Percentiles rank a stretch among this genome's conserved stretches.
Conservation (phyloP, 2,329 filamentous ascomycete species). For the Huntiella decipiens region DNA sequence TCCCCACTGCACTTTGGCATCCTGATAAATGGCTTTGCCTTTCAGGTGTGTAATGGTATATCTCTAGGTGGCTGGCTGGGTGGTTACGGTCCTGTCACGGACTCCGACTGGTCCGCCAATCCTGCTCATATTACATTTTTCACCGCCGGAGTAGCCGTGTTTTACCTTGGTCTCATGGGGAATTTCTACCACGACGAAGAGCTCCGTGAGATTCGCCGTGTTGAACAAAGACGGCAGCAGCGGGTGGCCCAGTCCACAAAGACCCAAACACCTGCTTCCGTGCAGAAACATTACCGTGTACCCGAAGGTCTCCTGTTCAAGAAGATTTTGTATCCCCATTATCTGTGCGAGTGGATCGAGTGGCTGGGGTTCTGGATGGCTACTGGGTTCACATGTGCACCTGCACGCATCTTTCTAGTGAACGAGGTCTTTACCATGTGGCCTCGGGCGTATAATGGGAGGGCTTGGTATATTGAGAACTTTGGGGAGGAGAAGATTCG, state of each 20-base stretch:
- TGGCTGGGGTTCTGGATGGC: constrained; percentile 80
- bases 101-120: constrained; percentile 26
- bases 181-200: constrained; percentile 87
- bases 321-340: constrained; percentile 77
- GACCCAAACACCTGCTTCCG: constrained; percentile 20
- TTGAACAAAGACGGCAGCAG: constrained; percentile 38
- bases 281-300: constrained; percentile 72
- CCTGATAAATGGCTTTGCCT: constrained; percentile 42
- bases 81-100: constrained; percentile 54
- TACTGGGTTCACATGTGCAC: constrained; percentile 45
- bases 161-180: constrained; percentile 53
- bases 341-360: constrained; percentile 92
- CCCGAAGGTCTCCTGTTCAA: constrained; percentile 69
- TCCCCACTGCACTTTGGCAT: constrained; percentile 64
- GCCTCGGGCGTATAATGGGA: constrained; percentile 63
- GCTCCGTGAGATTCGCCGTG: constrained; percentile 65
- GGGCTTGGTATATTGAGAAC: constrained; percentile 67
- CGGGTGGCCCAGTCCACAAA: constrained; percentile 17
- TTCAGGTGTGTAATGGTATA: constrained; percentile 66
- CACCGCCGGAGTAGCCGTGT: constrained; percentile 49
- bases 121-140: constrained; percentile 26
- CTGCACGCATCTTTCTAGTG: constrained; percentile 62
- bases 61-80: constrained; percentile 65
- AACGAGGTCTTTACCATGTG: constrained; percentile 87
- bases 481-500: constrained; percentile 74